Percentiles rank a stretch among this genome's conserved stretches.
phyloP scores from a whole-genome alignment of 345 rosid species.

The thale cress (Arabidopsis thaliana) region TAIR10.1 NC_003075.7:14825501-14826000 shows the following conservation, averaged over 20 bases:
- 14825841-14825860: conserved; percentile 7
- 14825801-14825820: not conserved
- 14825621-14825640: not conserved
- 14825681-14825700: not conserved
- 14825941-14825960: conserved; percentile 15
- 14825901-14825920: conserved; percentile 13
- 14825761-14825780: not conserved
- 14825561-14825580: no score
- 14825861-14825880: conserved; percentile 30
- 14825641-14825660: not conserved
- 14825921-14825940: conserved; percentile 19
- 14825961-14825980: conserved; percentile 54
- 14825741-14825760: not conserved
- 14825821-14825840: conserved; percentile 3
- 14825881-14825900: conserved; percentile 8
- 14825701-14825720: not conserved
- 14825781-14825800: not conserved
- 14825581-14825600: no score
- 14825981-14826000: conserved; percentile 52
- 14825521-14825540: no score
- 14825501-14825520: no score
- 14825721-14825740: not conserved
- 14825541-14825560: no score
- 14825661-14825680: no score
- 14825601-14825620: no score